Evolutionary conservation across 192 early-diverging fungal species (phyloP).

Genomic region (Paraglomus brasilianum): DNA sequence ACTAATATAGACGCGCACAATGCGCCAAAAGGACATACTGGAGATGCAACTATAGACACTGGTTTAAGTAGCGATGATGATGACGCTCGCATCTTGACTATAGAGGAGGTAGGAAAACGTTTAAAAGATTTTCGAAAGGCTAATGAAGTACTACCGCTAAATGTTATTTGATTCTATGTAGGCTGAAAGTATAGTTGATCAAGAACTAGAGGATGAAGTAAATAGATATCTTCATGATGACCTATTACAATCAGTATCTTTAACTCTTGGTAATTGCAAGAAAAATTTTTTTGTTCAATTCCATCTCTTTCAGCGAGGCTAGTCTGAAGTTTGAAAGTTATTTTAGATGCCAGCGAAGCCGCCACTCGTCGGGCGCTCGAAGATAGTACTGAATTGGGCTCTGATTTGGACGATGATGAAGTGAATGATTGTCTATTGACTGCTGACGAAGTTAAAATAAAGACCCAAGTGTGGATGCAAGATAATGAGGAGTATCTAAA

Average conservation of each 20-base stretch:
- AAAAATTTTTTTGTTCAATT: neutral
- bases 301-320: constrained; percentile 6
- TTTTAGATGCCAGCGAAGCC: constrained; percentile 5
- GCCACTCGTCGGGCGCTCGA: constrained; percentile 2
- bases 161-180: too few relatives aligned
- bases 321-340: constrained; percentile 32
- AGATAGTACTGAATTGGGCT: constrained; percentile 27
- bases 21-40: too few relatives aligned
- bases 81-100: constrained; percentile 40
- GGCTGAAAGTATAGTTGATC: too few relatives aligned
- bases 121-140: neutral
- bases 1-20: constrained; percentile 43
- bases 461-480: constrained; percentile 82
- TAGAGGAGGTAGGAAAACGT: neutral
- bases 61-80: constrained; percentile 35
- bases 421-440: constrained; percentile 65
- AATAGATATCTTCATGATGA: too few relatives aligned
- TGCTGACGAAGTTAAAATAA: constrained; percentile 75
- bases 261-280: too few relatives aligned
- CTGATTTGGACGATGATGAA: constrained; percentile 71
- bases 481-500: constrained; percentile 85
- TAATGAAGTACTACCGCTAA: neutral
- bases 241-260: too few relatives aligned
- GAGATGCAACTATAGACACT: constrained; percentile 37
- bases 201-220: too few relatives aligned